Conservation (phyloP, 225 moss, liverwort and hornwort species). For the Pseudisothecium myosuroides region DNA sequence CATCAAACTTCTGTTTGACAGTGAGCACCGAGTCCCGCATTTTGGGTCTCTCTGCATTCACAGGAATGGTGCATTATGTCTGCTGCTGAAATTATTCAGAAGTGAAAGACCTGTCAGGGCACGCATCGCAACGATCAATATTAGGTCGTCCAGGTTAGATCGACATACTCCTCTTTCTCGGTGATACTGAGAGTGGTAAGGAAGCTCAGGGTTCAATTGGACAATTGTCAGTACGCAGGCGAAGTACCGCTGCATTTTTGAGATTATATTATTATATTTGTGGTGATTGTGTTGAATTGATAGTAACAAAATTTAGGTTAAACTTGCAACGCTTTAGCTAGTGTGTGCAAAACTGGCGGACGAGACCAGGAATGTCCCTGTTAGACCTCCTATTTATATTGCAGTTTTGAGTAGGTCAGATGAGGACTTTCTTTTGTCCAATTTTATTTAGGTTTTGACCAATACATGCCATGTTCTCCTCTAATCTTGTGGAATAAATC, state of each 20-base stretch:
- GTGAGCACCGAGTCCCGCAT: background rate
- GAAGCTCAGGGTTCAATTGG: background rate
- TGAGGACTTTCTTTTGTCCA: background rate
- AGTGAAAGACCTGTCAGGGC: background rate
- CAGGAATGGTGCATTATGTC: background rate
- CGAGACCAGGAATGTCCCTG: background rate
- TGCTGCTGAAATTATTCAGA: background rate
- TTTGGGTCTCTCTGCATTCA: background rate
- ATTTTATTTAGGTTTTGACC: background rate
- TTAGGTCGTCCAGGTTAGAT: background rate
- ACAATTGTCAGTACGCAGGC: background rate
- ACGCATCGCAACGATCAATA: background rate
- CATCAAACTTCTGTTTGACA: slow-evolving; percentile 33
- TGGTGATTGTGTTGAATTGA: background rate
- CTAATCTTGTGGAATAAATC: background rate
- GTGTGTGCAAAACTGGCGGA: background rate
- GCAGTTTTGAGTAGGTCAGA: background rate
- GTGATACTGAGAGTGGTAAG: background rate
- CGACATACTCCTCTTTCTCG: background rate
- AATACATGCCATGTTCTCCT: background rate
- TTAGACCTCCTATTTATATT: background rate
- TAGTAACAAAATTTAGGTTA: background rate
- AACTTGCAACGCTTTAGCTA: background rate
- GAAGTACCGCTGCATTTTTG: background rate
- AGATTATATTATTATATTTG: background rate